Evolutionary conservation across 805 yeast genomes (phyloP), one percentile per base, ranked within the genome.

Genomic region (Starmerella roubikii): DNA sequence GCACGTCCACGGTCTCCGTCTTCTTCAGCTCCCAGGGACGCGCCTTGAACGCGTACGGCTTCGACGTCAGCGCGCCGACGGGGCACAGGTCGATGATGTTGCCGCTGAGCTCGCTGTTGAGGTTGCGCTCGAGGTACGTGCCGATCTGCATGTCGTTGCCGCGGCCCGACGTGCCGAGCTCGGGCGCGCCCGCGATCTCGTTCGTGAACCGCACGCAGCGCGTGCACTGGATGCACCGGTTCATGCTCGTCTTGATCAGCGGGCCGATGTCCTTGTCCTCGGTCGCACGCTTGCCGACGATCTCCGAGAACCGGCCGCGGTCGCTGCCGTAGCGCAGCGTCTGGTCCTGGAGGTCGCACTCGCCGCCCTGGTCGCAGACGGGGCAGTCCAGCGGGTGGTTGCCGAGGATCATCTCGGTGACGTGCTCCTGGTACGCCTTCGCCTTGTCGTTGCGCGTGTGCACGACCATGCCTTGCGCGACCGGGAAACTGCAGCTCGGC

Each of bases 311-410:
- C 59, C 94, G 72, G 49, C 94, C 93, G 47, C 93, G 72, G 62
- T 82, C 94, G 38, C 79, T 63, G 43, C 94, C 94, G 56, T 79
- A 79, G 57, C 91, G 71, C 56, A 76, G 65, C 16, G 83, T 68
- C 66, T 82, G 94, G 57, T 83, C 94, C 65, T 83, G 94, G 52
- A 82, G 69, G 58, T 82, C 94, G 67, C 94, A 82, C 61, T 82
- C 94, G 49, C 94, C 94, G 62, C 93, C 94, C 63, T 82, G 94
- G 63, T 82, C 94, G 62, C 94, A 82, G 40, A 82, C 78, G 19
- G 93, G 94, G 64, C 93, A 82, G 65, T 83, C 94, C 56, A 82
- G 69, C 18, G 94, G 94, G 65, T 82, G 94, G 67, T 83, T 83
- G 50, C 82, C 83, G 48, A 82, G 69, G 46, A 82, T 64, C 76